Evolutionary conservation across 2,329 filamentous ascomycete genomes (phyloP), one percentile per base, ranked within the genome.

Genomic region (Didymellaceae sp.): DNA sequence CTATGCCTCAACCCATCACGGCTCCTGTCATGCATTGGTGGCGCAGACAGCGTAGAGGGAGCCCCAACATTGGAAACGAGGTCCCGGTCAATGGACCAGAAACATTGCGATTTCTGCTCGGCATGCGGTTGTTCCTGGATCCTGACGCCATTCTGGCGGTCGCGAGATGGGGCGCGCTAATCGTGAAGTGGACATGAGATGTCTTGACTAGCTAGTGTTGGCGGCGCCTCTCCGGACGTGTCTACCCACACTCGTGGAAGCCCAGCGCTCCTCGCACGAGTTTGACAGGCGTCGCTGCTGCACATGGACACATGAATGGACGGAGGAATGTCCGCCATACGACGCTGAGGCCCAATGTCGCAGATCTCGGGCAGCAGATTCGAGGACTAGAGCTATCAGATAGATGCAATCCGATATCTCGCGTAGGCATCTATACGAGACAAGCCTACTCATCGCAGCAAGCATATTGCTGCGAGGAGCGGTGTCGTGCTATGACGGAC

Each of bases 301-400:
- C 37, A 41, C 41, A 45, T 45, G 42, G 35, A 32, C 28, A 42
- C 13, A 35, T 35, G 39, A 25, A 35, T 37, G 30, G 45, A 32
- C 42, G 42, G 45, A 52, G 17, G 25, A 14, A 31, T 28, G 35
- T 35, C 28, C 24, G 34, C 20, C 50, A 32, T 44, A 38, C 26
- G n/a, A 28, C 31, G 34, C 48, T 51, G 37, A 24, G 40, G 57
- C 59, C 59, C 55, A 58, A 62, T 33, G 35, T 18, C 44, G 63
- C 57, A 54, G 63, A 66, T 64, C 61, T 64, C 57, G 59, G 62
- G 62, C 62, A 60, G 39, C 59, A 43, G 44, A 51, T 43, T 38
- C 20, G 37, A 46, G 14, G 32, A 28, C 24, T 31, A 32, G 17
- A 40, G 30, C n/a, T 21, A 24, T 32, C 47, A 20, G 41, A 35